Conservation (phyloP, 208 protist genomes). For the Vickermania ingenoplastis region DNA sequence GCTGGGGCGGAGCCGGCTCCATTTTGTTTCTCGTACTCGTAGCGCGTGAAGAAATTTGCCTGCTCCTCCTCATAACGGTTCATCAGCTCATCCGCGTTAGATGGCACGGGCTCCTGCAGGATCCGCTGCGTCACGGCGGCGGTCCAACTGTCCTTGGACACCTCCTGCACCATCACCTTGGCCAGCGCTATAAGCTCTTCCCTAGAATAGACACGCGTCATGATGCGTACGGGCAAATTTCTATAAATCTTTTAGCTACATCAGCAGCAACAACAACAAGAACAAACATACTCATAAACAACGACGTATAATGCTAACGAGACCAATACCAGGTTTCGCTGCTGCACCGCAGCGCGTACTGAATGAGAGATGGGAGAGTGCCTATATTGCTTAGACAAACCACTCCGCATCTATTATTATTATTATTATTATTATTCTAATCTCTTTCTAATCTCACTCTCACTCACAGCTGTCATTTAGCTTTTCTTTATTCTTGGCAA, state of each 20-base stretch:
- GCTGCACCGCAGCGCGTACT: too few relatives aligned
- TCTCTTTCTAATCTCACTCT: too few relatives aligned
- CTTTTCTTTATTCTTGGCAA: too few relatives aligned
- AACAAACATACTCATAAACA: too few relatives aligned
- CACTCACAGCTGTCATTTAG: too few relatives aligned
- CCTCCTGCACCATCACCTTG: constrained; percentile 28
- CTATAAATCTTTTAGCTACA: not conserved
- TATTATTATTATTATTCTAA: too few relatives aligned
- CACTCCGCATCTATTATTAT: too few relatives aligned
- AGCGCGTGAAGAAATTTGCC: constrained; percentile 27
- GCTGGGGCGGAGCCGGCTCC: not conserved
- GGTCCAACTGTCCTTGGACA: constrained; percentile 30
- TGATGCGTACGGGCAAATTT: not conserved
- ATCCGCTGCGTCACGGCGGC: constrained; percentile 20
- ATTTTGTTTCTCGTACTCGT: constrained; percentile 4
- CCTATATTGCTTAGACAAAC: too few relatives aligned
- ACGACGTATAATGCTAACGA: too few relatives aligned
- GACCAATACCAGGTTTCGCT: too few relatives aligned
- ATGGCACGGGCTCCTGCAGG: constrained; percentile 18
- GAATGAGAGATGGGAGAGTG: too few relatives aligned
- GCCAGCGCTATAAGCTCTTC: constrained; percentile 41
- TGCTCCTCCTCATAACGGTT: constrained; percentile 54
- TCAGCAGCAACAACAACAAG: too few relatives aligned
- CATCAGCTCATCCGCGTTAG: constrained; percentile 35
- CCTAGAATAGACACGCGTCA: constrained; percentile 5